These are phyloP conservation scores for Phytophthora citrophthora DNA, from an alignment of 352 stramenopile genomes.

Conservation along the genomic window DNA sequence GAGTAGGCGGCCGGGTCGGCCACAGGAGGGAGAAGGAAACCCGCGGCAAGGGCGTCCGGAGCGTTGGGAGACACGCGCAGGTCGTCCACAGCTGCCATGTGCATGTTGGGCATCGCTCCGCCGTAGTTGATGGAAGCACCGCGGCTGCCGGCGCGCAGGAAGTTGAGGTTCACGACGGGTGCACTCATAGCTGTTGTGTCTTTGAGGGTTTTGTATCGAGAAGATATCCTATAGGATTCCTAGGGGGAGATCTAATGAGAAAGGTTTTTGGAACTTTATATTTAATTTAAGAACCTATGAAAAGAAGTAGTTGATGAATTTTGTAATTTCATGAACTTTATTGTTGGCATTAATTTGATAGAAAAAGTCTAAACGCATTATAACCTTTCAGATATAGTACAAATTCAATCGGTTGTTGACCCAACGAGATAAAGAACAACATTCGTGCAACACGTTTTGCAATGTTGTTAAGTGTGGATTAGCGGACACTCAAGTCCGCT, in stretches of 20 bases:
- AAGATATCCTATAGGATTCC: constrained; percentile 5
- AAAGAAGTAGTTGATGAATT: too few relatives aligned
- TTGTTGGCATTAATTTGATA: too few relatives aligned
- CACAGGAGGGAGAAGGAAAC: constrained; percentile 79
- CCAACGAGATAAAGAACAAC: too few relatives aligned
- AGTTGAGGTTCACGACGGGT: constrained; percentile 68
- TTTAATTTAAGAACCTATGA: too few relatives aligned
- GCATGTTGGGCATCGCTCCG: constrained; percentile 80
- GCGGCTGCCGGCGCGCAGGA: constrained; percentile 71
- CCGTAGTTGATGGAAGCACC: constrained; percentile 73
- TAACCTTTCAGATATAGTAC: too few relatives aligned
- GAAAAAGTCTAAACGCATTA: too few relatives aligned
- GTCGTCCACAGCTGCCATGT: constrained; percentile 42
- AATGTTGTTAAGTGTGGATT: background rate
- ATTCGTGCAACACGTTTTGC: background rate
- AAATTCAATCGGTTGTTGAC: too few relatives aligned
- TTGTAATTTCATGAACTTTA: too few relatives aligned
- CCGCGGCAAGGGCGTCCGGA: constrained; percentile 44
- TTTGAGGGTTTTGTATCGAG: constrained; percentile 4
- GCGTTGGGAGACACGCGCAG: constrained; percentile 33
- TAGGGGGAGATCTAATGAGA: constrained; percentile 13
- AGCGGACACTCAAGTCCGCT: background rate
- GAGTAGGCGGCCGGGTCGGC: constrained; percentile 95
- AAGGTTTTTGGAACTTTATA: too few relatives aligned
- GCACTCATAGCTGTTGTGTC: constrained; percentile 37